Conservation (phyloP, 192 early-diverging fungal genomes). For the Rhizophlyctis rosea region DNA sequence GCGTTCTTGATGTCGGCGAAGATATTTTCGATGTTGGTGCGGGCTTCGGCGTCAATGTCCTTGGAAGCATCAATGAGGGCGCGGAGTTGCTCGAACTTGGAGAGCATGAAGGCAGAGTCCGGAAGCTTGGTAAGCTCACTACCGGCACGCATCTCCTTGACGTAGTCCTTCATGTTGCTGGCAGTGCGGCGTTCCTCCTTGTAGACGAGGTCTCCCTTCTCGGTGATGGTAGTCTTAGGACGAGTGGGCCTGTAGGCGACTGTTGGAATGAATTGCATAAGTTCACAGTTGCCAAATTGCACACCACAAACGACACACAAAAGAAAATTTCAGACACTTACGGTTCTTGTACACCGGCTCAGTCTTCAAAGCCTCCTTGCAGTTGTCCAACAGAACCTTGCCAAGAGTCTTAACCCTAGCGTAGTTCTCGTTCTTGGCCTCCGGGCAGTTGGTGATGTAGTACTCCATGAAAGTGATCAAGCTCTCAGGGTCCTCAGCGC, state of each 20-base stretch:
- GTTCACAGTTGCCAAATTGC: background rate
- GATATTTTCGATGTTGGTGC: conserved; percentile 31
- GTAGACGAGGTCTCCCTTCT: conserved; percentile 81
- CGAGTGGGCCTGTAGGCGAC: conserved; percentile 78
- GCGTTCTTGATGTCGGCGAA: conserved; percentile 38
- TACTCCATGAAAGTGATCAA: conserved; percentile 86
- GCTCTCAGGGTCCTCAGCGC: conserved; percentile 60
- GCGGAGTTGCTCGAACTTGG: conserved; percentile 51
- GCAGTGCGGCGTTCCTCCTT: conserved; percentile 78
- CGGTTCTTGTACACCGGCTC: conserved; percentile 88
- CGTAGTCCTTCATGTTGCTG: conserved; percentile 91
- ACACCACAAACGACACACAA: too few relatives aligned
- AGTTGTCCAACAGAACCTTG: conserved; percentile 84
- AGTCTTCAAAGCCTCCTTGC: conserved; percentile 70
- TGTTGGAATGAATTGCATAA: conserved; percentile 15
- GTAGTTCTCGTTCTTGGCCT: conserved; percentile 78
- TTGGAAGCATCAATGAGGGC: conserved; percentile 18
- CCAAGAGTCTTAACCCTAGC: conserved; percentile 75
- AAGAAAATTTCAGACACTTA: too few relatives aligned
- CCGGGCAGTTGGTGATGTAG: conserved; percentile 74
- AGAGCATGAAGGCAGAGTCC: conserved; percentile 13
- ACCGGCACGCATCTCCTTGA: conserved; percentile 72
- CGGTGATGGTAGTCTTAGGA: conserved; percentile 76
- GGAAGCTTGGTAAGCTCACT: conserved; percentile 44
- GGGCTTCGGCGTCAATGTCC: conserved; percentile 26